Conservation (phyloP, 371 early-diverging fungal genomes). For the Saksenaea oblongispora region DNA sequence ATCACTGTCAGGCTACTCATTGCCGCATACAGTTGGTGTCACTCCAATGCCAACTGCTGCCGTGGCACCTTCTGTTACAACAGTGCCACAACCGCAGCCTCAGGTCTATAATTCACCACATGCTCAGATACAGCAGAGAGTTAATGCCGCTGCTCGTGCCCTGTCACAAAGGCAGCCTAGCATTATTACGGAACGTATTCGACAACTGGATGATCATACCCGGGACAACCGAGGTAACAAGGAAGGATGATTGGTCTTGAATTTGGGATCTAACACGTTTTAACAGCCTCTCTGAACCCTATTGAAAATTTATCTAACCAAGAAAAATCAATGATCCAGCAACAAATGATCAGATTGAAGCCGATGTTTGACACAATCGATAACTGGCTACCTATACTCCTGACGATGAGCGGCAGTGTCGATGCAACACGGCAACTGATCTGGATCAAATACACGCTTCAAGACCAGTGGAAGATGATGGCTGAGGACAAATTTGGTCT, state of each 20-base stretch:
- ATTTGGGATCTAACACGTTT: slow-evolving; percentile 22
- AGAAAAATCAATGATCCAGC: slow-evolving; percentile 50
- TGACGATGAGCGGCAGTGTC: slow-evolving; percentile 37
- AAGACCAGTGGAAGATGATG: slow-evolving; percentile 53
- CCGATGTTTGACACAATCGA: slow-evolving; percentile 47
- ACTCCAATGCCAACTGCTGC: neutral
- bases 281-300: slow-evolving; percentile 8
- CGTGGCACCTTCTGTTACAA: neutral
- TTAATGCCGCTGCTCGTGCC: neutral
- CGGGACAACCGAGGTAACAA: slow-evolving; percentile 44
- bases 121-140: neutral
- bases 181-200: slow-evolving; percentile 38
- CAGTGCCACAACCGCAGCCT: slow-evolving; percentile 6
- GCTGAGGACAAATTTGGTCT: slow-evolving; percentile 50
- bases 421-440: slow-evolving; percentile 53
- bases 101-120: slow-evolving; percentile 2
- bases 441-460: slow-evolving; percentile 60
- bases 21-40: neutral
- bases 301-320: slow-evolving; percentile 41
- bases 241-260: neutral
- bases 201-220: slow-evolving; percentile 43
- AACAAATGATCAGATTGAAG: slow-evolving; percentile 39
- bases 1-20: neutral
- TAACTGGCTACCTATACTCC: slow-evolving; percentile 43
- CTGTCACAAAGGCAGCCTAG: slow-evolving; percentile 5